Percentiles rank a stretch among this genome's conserved stretches.
phyloP scores from a whole-genome alignment of 176 grass and related monocot species.

The Hordeum marinum region DNA sequence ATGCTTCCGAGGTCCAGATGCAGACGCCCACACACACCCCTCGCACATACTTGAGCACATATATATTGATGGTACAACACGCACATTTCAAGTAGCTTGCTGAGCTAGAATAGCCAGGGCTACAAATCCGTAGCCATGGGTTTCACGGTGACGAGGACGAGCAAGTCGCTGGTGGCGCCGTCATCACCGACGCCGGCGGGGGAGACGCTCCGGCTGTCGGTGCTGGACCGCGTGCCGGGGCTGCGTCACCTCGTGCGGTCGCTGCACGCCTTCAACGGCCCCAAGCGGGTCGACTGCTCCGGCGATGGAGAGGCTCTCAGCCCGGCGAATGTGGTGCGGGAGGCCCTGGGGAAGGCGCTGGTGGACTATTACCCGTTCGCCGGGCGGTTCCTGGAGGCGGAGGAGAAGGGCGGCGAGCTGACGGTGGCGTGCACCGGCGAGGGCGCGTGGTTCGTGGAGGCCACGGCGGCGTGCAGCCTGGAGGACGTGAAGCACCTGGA shows the following conservation, averaged over 20 bases:
- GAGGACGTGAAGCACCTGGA: slow-evolving; percentile 63
- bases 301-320: background rate
- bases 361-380: slow-evolving; percentile 73
- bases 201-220: slow-evolving; percentile 55
- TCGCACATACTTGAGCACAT: background rate
- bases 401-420: slow-evolving; percentile 24
- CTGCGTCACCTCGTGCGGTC: slow-evolving; percentile 71
- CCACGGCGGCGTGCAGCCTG: slow-evolving; percentile 44
- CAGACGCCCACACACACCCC: no score
- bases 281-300: background rate
- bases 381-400: slow-evolving; percentile 48
- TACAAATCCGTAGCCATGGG: background rate
- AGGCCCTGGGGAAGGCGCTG: slow-evolving; percentile 50
- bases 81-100: background rate
- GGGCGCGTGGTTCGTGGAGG: slow-evolving; percentile 78
- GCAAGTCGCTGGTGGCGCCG: slow-evolving; percentile 37
- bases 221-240: slow-evolving; percentile 70
- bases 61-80: no score
- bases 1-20: no score
- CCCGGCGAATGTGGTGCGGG: slow-evolving; percentile 34
- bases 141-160: slow-evolving; percentile 50
- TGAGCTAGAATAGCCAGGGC: no score
- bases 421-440: slow-evolving; percentile 55
- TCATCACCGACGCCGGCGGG: slow-evolving; percentile 33
- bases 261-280: slow-evolving; percentile 48